Conservation (phyloP, 441 rosid species). For the Populus hybrid region DNA sequence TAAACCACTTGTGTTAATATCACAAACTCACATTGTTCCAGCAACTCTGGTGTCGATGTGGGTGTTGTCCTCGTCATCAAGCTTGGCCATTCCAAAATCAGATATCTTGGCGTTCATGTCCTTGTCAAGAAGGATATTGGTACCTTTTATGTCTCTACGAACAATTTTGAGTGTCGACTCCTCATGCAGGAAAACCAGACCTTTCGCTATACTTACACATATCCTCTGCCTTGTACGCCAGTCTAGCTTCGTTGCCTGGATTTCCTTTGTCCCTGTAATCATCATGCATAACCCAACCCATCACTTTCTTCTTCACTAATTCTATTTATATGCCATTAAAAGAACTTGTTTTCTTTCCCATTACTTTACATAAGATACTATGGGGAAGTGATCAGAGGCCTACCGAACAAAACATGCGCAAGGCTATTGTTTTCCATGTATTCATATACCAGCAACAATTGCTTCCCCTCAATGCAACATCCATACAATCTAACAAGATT, state of each 20-base stretch:
- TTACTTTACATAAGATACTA: background rate
- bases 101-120: conserved; percentile 61
- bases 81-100: conserved; percentile 73
- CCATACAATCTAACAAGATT: conserved; percentile 53
- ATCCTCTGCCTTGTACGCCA: conserved; percentile 60
- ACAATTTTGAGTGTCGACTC: conserved; percentile 61
- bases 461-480: conserved; percentile 46
- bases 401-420: conserved; percentile 41
- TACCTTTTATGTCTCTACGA: conserved; percentile 73
- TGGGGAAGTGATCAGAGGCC: background rate
- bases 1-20: no score
- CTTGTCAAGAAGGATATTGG: conserved; percentile 69
- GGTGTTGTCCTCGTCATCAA: conserved; percentile 33
- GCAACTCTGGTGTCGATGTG: no score
- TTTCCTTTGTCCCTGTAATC: background rate
- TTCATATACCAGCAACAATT: conserved; percentile 44
- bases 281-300: background rate
- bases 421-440: conserved; percentile 53
- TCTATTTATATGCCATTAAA: background rate
- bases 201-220: conserved; percentile 59
- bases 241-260: conserved; percentile 14
- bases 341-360: background rate
- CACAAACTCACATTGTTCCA: no score
- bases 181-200: conserved; percentile 64
- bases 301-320: background rate